Evolutionary conservation across 176 grass and related monocot genomes (phyloP).

Genomic region (Oryza coarctata): DNA sequence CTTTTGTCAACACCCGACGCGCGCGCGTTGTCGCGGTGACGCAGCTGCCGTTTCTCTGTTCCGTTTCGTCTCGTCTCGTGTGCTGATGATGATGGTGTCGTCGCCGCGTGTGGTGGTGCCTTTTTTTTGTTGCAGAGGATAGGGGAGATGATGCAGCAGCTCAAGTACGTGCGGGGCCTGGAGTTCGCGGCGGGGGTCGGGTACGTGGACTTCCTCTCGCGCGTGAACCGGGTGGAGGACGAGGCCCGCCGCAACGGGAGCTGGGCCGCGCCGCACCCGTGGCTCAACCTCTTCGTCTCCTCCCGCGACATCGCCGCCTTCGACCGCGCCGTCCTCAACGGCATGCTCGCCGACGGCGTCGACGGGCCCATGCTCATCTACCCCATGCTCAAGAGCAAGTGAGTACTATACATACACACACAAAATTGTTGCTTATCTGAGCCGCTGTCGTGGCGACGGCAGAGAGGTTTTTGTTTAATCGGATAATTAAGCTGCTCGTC

Average conservation of each 20-base stretch:
- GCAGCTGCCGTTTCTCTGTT: not conserved
- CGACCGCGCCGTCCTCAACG: conserved; percentile 57
- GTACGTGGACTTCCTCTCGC: conserved; percentile 87
- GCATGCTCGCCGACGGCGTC: conserved; percentile 68
- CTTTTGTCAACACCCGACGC: conserved; percentile 15
- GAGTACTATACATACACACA: conserved; percentile 28
- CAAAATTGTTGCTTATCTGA: not conserved
- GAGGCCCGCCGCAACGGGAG: conserved; percentile 79
- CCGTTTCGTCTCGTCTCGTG: not conserved
- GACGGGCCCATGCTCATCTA: conserved; percentile 95
- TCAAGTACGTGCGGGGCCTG: conserved; percentile 69
- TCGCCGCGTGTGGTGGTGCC: not conserved
- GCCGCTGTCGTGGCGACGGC: conserved; percentile 1
- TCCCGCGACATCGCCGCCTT: conserved; percentile 61
- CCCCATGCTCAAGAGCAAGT: conserved; percentile 83
- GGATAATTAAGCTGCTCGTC: not conserved
- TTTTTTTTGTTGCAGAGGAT: conserved; percentile 24
- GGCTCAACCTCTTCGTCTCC: conserved; percentile 91
- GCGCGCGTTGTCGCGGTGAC: not conserved
- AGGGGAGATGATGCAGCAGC: conserved; percentile 42
- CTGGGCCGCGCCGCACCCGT: conserved; percentile 86
- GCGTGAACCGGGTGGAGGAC: conserved; percentile 74
- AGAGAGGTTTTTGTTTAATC: not conserved
- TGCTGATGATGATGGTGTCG: not conserved
- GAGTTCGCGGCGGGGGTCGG: conserved; percentile 68